Conservation (phyloP, 2,329 filamentous ascomycete genomes). For the Aureobasidium musti region DNA sequence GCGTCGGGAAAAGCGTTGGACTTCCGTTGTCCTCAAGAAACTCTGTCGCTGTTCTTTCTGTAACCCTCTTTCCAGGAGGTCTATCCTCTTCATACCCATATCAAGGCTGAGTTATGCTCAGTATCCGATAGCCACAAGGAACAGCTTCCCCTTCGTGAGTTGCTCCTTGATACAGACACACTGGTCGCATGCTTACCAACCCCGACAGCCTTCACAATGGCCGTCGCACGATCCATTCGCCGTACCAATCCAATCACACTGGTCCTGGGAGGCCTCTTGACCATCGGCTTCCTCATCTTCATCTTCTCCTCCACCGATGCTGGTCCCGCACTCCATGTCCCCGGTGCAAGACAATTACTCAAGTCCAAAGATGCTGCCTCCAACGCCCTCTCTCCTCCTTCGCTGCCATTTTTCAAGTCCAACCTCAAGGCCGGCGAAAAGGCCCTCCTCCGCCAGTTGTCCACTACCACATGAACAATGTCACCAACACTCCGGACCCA, state of each 20-base stretch:
- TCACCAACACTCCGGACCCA: constrained; percentile 78
- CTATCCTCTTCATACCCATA: too few relatives aligned
- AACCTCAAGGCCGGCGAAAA: constrained; percentile 56
- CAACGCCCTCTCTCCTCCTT: constrained; percentile 71
- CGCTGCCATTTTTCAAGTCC: constrained; percentile 71
- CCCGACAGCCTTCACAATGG: constrained; percentile 46
- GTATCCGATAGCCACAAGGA: constrained; percentile 17
- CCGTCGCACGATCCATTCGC: constrained; percentile 67
- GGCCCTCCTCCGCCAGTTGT: constrained; percentile 77
- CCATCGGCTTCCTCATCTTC: constrained; percentile 59
- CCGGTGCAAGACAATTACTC: constrained; percentile 53
- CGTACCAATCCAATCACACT: constrained; percentile 77
- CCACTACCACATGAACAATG: constrained; percentile 92
- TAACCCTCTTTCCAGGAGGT: neutral
- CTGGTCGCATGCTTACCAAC: neutral
- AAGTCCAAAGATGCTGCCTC: constrained; percentile 60
- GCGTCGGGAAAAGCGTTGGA: constrained; percentile 28
- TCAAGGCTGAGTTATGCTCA: constrained; percentile 18
- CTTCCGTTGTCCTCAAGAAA: constrained; percentile 17
- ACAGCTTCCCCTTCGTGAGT: neutral
- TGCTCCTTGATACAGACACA: neutral
- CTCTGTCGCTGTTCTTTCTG: neutral
- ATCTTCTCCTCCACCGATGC: constrained; percentile 54
- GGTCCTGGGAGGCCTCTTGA: constrained; percentile 68
- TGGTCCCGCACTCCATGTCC: constrained; percentile 40